A percentile compares a stretch with the other conserved stretches of the same genome.
Conservation (phyloP, 345 rosid genomes). For the Clarkia xantiana region DNA sequence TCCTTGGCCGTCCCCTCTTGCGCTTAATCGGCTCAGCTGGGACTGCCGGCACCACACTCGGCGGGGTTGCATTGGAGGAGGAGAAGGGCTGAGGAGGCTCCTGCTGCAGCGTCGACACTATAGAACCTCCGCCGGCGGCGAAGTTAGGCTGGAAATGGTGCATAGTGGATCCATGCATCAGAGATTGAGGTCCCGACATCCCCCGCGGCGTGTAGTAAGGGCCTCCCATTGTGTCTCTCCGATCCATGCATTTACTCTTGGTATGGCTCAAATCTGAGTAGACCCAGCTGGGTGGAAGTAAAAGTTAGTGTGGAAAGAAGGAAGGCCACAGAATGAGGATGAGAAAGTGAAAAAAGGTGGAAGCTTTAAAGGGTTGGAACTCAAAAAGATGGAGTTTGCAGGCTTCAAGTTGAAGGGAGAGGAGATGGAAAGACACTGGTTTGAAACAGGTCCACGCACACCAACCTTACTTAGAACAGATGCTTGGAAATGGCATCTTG, state of each 20-base stretch:
- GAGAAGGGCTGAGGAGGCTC: constrained; percentile 43
- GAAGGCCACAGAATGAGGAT: constrained; percentile 4
- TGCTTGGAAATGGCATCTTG: no score
- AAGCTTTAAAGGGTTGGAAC: neutral
- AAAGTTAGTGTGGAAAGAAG: neutral
- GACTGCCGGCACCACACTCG: constrained; percentile 18
- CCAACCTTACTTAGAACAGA: constrained; percentile 22
- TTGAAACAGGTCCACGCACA: constrained; percentile 23
- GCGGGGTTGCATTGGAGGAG: constrained; percentile 35
- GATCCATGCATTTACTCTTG: constrained; percentile 81
- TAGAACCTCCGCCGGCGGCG: constrained; percentile 31
- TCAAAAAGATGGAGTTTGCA: constrained; percentile 10
- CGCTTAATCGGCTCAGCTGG: constrained; percentile 46
- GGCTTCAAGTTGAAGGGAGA: constrained; percentile 30
- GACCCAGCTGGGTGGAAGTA: neutral
- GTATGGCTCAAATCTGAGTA: constrained; percentile 1
- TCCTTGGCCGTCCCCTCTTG: constrained; percentile 86
- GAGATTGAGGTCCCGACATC: constrained; percentile 40
- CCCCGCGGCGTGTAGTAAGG: constrained; percentile 79
- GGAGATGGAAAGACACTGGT: constrained; percentile 9
- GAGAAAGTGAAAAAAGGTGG: neutral
- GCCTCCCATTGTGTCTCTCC: constrained; percentile 73
- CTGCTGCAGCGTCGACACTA: constrained; percentile 32
- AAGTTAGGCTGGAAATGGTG: constrained; percentile 41
- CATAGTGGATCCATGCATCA: constrained; percentile 26